Percentiles rank a stretch among this genome's conserved stretches.
phyloP scores from a whole-genome alignment of 73 alveolate species.

The Blepharisma stoltei region DNA sequence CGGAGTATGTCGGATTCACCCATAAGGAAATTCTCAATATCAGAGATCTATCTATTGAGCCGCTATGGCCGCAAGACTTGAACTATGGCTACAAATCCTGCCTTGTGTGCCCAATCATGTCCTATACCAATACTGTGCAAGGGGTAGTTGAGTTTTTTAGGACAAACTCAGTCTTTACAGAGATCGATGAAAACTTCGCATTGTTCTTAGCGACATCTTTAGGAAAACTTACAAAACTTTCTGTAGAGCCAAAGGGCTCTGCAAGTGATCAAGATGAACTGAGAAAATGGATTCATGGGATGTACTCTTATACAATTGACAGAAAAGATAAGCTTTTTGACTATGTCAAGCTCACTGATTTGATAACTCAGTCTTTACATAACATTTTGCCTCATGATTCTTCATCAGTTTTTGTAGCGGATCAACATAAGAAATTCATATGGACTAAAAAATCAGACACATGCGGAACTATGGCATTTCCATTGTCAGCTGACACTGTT shows the following conservation, averaged over 20 bases:
- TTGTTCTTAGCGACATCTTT: background rate
- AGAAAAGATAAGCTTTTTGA: background rate
- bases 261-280: background rate
- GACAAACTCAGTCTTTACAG: background rate
- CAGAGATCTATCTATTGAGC: background rate
- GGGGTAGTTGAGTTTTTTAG: background rate
- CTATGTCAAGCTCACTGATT: background rate
- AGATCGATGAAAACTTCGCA: background rate
- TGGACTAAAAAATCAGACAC: slow-evolving; percentile 16
- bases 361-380: background rate
- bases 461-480: background rate
- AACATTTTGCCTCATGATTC: background rate
- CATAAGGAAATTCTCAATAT: background rate
- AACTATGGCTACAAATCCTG: background rate
- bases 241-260: background rate
- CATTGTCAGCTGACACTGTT: slow-evolving; percentile 4
- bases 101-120: background rate
- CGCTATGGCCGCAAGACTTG: background rate
- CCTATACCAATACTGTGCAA: background rate
- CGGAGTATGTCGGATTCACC: background rate
- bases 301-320: background rate
- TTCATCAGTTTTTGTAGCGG: background rate
- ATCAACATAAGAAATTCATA: background rate
- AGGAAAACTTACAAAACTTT: background rate
- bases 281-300: background rate